Conservation (phyloP, 225 moss, liverwort and hornwort species). For the Neckera pumila region DNA sequence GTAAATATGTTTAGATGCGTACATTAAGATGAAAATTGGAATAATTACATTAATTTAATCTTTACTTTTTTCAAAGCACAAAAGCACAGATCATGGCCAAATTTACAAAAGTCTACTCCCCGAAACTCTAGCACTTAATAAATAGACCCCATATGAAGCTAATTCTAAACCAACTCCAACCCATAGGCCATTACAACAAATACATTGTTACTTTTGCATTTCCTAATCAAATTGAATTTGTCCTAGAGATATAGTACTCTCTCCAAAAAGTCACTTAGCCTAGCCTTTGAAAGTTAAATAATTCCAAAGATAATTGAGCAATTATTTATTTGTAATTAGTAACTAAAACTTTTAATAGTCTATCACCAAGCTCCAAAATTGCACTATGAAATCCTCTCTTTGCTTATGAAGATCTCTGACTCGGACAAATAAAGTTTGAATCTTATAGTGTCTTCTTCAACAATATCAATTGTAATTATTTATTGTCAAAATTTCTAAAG, state of each 20-base stretch:
- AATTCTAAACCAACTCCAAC: neutral
- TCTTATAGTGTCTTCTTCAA: neutral
- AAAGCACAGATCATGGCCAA: too few species aligned
- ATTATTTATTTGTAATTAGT: neutral
- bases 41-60: too few species aligned
- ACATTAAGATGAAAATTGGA: too few species aligned
- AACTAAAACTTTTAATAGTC: neutral
- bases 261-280: accelerated
- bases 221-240: too few species aligned
- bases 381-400: accelerated
- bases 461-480: accelerated
- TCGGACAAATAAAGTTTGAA: accelerated
- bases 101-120: too few species aligned
- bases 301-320: too few species aligned
- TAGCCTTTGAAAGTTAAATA: too few species aligned
- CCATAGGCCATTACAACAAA: neutral
- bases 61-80: too few species aligned
- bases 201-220: neutral
- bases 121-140: too few species aligned
- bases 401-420: neutral
- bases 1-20: too few species aligned
- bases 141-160: accelerated
- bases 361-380: neutral
- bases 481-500: neutral
- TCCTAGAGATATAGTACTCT: accelerated